Conservation (phyloP, 2,329 filamentous ascomycete genomes). For the Cercospora brassicicola region DNA sequence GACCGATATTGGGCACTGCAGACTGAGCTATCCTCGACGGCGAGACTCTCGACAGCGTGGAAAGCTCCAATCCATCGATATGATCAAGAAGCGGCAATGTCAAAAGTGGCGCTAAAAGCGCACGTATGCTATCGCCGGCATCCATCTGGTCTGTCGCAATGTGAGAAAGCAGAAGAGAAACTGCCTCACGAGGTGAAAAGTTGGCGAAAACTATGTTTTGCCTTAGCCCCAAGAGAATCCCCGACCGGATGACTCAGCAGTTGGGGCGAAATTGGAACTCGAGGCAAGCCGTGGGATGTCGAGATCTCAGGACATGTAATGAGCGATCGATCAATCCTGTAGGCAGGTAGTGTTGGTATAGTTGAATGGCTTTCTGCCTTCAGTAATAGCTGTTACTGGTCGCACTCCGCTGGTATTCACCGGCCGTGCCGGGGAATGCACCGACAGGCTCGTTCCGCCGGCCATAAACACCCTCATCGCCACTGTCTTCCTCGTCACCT, state of each 20-base stretch:
- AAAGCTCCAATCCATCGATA: constrained; percentile 15
- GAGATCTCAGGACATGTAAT: background rate
- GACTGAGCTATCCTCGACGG: constrained; percentile 15
- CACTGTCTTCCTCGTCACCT: constrained; percentile 50
- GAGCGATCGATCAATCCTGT: background rate
- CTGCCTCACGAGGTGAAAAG: background rate
- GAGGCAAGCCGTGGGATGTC: background rate
- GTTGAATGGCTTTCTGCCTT: background rate
- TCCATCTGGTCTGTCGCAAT: background rate
- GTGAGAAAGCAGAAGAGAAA: background rate
- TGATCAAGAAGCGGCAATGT: constrained; percentile 10
- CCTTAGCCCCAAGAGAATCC: background rate
- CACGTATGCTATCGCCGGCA: background rate
- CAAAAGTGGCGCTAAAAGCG: constrained; percentile 5
- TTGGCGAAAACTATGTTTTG: background rate
- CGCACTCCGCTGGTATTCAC: constrained; percentile 33
- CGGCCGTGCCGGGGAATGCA: constrained; percentile 52
- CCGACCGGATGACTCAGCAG: background rate
- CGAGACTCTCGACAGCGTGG: constrained; percentile 20
- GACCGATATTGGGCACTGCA: constrained; percentile 24
- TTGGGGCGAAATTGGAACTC: background rate
- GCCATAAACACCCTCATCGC: constrained; percentile 42
- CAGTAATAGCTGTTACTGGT: constrained; percentile 38
- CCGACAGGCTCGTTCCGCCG: constrained; percentile 44
- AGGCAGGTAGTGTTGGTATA: background rate